These are phyloP conservation scores for Hypocrella siamensis DNA, from an alignment of 2,329 filamentous ascomycete genomes.

Conservation along the genomic window DNA sequence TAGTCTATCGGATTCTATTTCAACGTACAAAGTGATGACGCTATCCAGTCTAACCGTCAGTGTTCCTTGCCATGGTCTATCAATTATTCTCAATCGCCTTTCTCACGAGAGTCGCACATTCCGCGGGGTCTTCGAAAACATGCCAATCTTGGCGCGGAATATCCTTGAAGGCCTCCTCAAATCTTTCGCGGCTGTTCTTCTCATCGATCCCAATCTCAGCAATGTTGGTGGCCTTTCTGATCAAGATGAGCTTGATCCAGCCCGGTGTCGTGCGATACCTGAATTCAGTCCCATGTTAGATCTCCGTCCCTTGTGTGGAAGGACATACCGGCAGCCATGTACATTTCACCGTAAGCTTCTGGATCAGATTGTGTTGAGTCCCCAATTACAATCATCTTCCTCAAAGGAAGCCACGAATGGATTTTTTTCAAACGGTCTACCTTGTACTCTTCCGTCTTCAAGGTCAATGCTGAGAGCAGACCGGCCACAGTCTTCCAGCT, in stretches of 20 bases:
- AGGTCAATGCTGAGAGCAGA: conserved; percentile 62
- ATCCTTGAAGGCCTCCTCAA: conserved; percentile 67
- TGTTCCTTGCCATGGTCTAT: too few species aligned
- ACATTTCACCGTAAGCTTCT: conserved; percentile 75
- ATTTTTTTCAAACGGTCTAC: conserved; percentile 65
- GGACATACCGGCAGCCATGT: conserved; percentile 14
- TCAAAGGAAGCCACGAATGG: conserved; percentile 59
- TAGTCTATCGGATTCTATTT: too few species aligned
- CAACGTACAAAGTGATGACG: too few species aligned
- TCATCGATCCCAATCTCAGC: conserved; percentile 52
- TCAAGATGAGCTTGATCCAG: conserved; percentile 75
- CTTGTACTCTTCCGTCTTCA: conserved; percentile 78
- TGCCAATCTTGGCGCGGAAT: conserved; percentile 60
- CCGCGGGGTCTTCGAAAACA: conserved; percentile 64
- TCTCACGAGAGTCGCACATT: conserved; percentile 30
- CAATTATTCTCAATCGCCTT: conserved; percentile 5
- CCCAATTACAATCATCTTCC: conserved; percentile 71
- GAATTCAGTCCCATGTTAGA: conserved; percentile 2
- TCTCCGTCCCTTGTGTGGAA: neutral
- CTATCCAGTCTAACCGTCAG: neutral
- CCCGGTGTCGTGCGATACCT: conserved; percentile 48
- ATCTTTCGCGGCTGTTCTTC: conserved; percentile 59
- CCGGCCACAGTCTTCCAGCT: conserved; percentile 76
- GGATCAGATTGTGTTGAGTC: conserved; percentile 88
- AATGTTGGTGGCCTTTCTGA: conserved; percentile 68